Evolutionary conservation across 1,284 basidiomycete species (phyloP).

Genomic region (Tilletia walkeri): DNA sequence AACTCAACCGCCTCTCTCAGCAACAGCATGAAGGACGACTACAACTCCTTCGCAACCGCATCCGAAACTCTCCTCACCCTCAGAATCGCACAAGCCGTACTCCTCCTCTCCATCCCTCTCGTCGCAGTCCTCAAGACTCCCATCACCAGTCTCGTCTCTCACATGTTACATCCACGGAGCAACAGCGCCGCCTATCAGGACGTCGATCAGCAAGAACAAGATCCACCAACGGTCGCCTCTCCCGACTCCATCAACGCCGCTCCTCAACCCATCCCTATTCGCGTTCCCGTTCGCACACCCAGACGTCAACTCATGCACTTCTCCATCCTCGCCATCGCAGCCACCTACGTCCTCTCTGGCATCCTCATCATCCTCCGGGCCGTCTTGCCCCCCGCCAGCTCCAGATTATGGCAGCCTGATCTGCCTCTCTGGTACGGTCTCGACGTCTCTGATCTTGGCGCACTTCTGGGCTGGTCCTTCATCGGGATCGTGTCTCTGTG

Average conservation of each 20-base stretch:
- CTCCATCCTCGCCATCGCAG: conserved; percentile 31
- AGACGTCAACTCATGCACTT: conserved; percentile 37
- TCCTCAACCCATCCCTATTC: conserved; percentile 41
- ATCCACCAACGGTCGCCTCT: background rate
- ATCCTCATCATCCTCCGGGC: conserved; percentile 45
- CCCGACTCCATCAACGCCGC: conserved; percentile 2
- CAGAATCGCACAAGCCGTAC: conserved; percentile 33
- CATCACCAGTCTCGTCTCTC: background rate
- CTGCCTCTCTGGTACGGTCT: conserved; percentile 36
- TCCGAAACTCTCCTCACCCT: conserved; percentile 26
- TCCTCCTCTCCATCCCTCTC: conserved; percentile 32
- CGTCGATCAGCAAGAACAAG: background rate
- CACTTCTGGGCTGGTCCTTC: conserved; percentile 40
- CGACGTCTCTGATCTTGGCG: conserved; percentile 43
- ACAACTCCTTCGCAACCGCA: background rate
- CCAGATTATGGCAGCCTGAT: conserved; percentile 42
- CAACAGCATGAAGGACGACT: background rate
- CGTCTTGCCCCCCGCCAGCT: conserved; percentile 34
- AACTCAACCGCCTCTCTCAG: too few relatives aligned
- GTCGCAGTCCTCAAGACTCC: conserved; percentile 31
- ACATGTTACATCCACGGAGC: conserved; percentile 7
- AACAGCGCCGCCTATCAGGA: background rate
- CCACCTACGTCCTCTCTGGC: conserved; percentile 42
- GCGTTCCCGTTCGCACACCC: conserved; percentile 42
- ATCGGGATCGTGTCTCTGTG: conserved; percentile 38